Base-by-base conservation (phyloP, 2,329 filamentous ascomycete species). In the Aureobasidium zeae region DNA sequence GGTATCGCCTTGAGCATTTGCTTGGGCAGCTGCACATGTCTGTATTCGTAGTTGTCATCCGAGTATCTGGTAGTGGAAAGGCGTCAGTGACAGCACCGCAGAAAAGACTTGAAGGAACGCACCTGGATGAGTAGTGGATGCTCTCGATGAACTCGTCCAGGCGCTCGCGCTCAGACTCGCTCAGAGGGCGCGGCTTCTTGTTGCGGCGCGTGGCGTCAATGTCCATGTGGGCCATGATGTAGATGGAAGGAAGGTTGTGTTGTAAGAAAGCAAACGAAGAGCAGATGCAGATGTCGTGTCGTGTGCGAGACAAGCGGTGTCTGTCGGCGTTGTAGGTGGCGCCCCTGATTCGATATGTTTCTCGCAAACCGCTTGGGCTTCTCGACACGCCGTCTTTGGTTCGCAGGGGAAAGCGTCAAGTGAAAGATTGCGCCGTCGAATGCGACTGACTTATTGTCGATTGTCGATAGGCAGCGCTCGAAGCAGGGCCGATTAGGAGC, bases 1-100 rank as follows among this genome's bases (percentile, higher is more conserved):
- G 91, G 91, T 54, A 98, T 96, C 29, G 78, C 83, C 68, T 96
- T 96, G 52, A 98, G 79, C 91, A 98, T 98, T 55, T 86, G 81
- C 69, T 98, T 98, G 31, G 91, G 91, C 21, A 98, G 78, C 65
- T 95, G 88, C 47, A 98, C 91, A 65, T 98, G 91, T 52, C 91
- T 85, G 68, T 98, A 98, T 68, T 98, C 91, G 65, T 81, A 94
- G 64, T 91, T 78, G 66, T 77, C 81, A 59, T 98, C 91, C 20
- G 82, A 88, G 64, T 98, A 98, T 63, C 91, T 96, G 61, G 11
- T n/a, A n/a, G n/a, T n/a, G n/a, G n/a, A n/a, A n/a, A n/a, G n/a
- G n/a, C n/a, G n/a, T n/a, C n/a, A n/a, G n/a, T n/a, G n/a, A n/a
- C n/a, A n/a, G n/a, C n/a, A n/a, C n/a, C n/a, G n/a, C n/a, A n/a